Base-by-base conservation (phyloP, 768 basidiomycete genomes). In the Hypsizygus marmoreus region DNA sequence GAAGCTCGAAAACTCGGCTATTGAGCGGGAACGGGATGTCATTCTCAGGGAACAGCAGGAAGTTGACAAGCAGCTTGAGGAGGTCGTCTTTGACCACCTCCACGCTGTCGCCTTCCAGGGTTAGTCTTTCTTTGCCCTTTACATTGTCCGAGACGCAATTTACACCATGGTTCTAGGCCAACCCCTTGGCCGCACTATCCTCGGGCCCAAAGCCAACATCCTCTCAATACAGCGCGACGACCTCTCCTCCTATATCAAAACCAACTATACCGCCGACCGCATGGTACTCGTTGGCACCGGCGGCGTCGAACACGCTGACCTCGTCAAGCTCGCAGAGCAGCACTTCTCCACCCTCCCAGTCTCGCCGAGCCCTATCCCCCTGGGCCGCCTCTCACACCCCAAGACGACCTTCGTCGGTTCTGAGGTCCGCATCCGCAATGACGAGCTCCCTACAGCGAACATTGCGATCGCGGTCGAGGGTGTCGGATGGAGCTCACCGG, bases 261-360 rank as follows among this genome's bases (percentile, higher is more conserved):
- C 88, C 56, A 98, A 99, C 79, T 98, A 98, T 73, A 95, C 92
- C 41, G 86, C 95, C 33, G 95, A 99, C 74, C 91, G 95, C 50
- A 98, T 99, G 93, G 94, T 97, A 50, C 87, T 99, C 50, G 95
- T 97, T 56, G 97, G 95, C 46, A 84, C 95, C 40, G 97, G 97
- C 47, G 95, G 94, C 53, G 88, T 98, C 54, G 86, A 94, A 55
- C 97, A 98, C 71, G 72, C 74, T 12, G 86, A 91, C 55, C 87
- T 98, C 49, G 93, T 97, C 69, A 87, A 93, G 68, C 88, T 97
- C 47, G 97, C 97, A 40, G 86, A 95, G 70, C 85, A 91, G 69
- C 85, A 97, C 69, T 97, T 99, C 65, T 84, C 91, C 49, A 70
- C 79, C 26, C 86, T 99, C 52, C 93, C 95, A 53, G 80, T 88